Evolutionary conservation across 345 rosid genomes (phyloP).

Genomic region (Fremontodendron californicum): DNA sequence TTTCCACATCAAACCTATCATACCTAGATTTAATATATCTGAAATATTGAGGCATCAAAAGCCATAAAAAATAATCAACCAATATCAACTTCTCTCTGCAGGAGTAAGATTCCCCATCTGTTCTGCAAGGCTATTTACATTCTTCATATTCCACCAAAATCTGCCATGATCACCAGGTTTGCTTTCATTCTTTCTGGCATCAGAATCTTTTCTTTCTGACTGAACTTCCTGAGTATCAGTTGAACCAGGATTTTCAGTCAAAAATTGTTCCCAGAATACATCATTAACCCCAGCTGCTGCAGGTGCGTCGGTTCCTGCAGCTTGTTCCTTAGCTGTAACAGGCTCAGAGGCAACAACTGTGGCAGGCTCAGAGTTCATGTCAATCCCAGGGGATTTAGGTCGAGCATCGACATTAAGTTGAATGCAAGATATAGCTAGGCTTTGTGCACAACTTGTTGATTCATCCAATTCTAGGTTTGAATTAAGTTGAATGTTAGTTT

Average conservation of each 20-base stretch:
- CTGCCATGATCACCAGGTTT: slow-evolving; percentile 46
- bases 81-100: slow-evolving; percentile 62
- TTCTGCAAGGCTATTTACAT: slow-evolving; percentile 69
- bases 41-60: slow-evolving; percentile 18
- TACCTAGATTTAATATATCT: slow-evolving; percentile 20
- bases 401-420: slow-evolving; percentile 43
- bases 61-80: slow-evolving; percentile 19
- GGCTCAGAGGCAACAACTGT: slow-evolving; percentile 28
- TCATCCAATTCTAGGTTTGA: slow-evolving; percentile 60
- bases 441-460: slow-evolving; percentile 64
- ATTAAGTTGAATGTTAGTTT: slow-evolving; percentile 22
- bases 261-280: slow-evolving; percentile 91
- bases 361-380: slow-evolving; percentile 78
- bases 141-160: slow-evolving; percentile 64
- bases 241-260: slow-evolving; percentile 93
- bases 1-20: slow-evolving; percentile 17
- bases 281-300: slow-evolving; percentile 75
- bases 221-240: slow-evolving; percentile 60
- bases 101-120: slow-evolving; percentile 85
- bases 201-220: slow-evolving; percentile 63
- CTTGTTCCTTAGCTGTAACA: slow-evolving; percentile 34
- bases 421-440: slow-evolving; percentile 50
- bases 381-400: slow-evolving; percentile 62
- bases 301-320: slow-evolving; percentile 24
- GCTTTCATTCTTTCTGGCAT: slow-evolving; percentile 32